These are phyloP conservation scores for Esteya vermicola DNA, from an alignment of 2,329 filamentous ascomycete genomes.

Conservation along the genomic window DNA sequence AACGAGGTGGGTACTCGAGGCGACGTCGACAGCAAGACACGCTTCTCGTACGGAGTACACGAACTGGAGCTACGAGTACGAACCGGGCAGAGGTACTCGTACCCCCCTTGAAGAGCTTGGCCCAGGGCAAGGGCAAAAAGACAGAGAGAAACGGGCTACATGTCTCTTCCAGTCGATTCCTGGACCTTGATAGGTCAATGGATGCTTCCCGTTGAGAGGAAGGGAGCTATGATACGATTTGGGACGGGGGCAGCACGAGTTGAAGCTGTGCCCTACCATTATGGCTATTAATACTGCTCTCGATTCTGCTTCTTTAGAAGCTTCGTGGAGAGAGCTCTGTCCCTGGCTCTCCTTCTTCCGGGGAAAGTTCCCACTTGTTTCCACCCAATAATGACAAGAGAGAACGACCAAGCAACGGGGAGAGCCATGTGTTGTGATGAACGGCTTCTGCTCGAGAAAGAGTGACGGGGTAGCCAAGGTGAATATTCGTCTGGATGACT, in stretches of 20 bases:
- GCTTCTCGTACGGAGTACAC: background rate
- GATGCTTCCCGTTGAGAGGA: background rate
- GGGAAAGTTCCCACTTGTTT: constrained; percentile 3
- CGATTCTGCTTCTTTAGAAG: too few species aligned
- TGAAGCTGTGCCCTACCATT: too few species aligned
- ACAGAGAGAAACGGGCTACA: background rate
- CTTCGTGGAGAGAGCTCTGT: background rate
- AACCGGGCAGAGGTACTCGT: too few species aligned
- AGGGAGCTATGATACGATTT: background rate
- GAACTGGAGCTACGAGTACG: background rate
- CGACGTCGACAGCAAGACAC: constrained; percentile 1
- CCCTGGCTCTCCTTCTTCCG: background rate
- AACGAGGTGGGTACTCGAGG: constrained; percentile 6
- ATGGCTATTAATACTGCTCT: too few species aligned
- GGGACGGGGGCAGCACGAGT: too few species aligned
- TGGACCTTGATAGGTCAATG: constrained; percentile 2
- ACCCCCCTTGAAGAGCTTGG: too few species aligned
- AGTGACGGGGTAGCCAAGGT: too few species aligned
- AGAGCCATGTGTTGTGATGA: too few species aligned
- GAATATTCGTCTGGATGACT: background rate
- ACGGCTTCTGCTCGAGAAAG: too few species aligned
- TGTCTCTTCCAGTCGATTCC: too few species aligned
- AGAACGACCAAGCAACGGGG: too few species aligned
- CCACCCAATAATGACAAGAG: background rate
- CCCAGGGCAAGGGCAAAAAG: background rate